Evolutionary conservation across 257 asterid species (phyloP).

Genomic region (Primulina tabacum): DNA sequence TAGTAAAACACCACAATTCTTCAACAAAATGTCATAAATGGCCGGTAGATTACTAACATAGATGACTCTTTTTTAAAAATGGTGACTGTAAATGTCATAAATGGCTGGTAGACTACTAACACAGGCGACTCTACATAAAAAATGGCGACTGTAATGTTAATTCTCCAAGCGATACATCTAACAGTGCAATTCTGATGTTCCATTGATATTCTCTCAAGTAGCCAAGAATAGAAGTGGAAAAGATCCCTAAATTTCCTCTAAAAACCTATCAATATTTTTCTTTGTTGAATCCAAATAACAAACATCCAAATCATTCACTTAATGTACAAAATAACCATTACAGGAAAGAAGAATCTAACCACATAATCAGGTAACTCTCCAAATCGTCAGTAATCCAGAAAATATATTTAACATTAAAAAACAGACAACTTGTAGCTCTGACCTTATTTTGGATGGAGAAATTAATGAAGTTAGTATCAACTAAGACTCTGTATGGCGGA

Average conservation of each 20-base stretch:
- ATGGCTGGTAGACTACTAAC: too few relatives aligned
- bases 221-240: neutral
- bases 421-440: slow-evolving; percentile 25
- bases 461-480: slow-evolving; percentile 95
- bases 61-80: too few relatives aligned
- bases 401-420: neutral
- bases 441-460: slow-evolving; percentile 96
- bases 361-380: neutral
- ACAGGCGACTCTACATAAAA: too few relatives aligned
- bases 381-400: neutral
- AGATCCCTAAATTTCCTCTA: neutral
- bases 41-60: neutral
- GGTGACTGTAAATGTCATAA: too few relatives aligned
- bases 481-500: slow-evolving; percentile 85
- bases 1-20: too few relatives aligned
- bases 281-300: neutral
- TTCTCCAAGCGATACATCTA: neutral
- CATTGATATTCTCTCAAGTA: neutral
- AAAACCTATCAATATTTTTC: neutral
- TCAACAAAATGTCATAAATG: neutral
- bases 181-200: neutral
- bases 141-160: too few relatives aligned
- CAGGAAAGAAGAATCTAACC: neutral
- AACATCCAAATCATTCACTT: neutral
- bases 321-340: too few relatives aligned